Base-by-base conservation (phyloP, 2,329 filamentous ascomycete species). In the Cordyceps farinosa region DNA sequence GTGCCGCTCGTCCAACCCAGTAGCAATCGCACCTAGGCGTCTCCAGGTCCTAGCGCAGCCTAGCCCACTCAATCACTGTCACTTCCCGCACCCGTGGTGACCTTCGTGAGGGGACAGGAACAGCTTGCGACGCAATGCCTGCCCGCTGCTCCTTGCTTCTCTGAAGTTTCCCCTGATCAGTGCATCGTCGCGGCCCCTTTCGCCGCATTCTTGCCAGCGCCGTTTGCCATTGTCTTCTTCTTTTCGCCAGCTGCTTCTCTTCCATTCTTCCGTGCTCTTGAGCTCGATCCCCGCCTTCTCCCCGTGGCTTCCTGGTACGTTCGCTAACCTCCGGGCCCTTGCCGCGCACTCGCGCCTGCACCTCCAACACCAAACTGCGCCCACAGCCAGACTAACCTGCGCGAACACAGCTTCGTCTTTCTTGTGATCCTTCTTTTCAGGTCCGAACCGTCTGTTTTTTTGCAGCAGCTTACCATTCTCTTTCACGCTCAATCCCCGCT, bases 81-180 rank as follows among this genome's bases (percentile, higher is more conserved):
- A 22, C 34, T 47, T 50, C n/a, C 13, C 47, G 29, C n/a, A 15
- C 38, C 29, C 34, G 38, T 50, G 3, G 45, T 36, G 50, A 47
- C 50, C 30, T 61, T 54, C 8, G 58, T 47, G 50, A 59, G 60
- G 64, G 44, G 64, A 67, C 51, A 55, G 56, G 58, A 62, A 44
- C 9, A 48, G 59, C 13, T 45, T 45, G 53, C 51, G 52, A 55
- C 51, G 52, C 60, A 29, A 62, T 62, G 60, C 60, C 42, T 55
- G 40, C 48, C 34, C 22, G 48, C 60, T 32, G 52, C 40, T 55
- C 22, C 3, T 47, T 15, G 52, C 52, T 62, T 62, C 51, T 50
- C 13, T 62, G 27, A 56, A 42, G 30, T 45, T 5, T 17, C 30
- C 40, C 50, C 22, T 38, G 11, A 29, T 45, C 38, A 51, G 40